Evolutionary conservation across 140 eudicot species (phyloP), one percentile per base, ranked within the genome.

Genomic region (Stevia rebaudiana): DNA sequence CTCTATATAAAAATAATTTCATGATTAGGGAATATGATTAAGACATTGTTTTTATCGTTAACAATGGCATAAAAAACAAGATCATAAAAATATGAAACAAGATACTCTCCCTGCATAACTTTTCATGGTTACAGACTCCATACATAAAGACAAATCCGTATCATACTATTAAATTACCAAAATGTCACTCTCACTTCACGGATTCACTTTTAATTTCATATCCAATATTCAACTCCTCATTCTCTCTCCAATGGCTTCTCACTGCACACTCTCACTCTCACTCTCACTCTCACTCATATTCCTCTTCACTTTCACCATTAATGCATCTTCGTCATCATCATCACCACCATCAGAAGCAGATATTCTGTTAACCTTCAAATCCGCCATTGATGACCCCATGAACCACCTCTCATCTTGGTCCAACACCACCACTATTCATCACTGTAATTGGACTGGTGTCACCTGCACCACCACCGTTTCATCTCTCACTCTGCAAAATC

Each of bases 381-480:
- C 81, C 79, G 70, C 94, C 71, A 76, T 90, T 77, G 53, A 76
- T 44, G 97, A 90, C 76, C 86, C 90, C 24, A 67, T 75, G 71
- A 81, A 83, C 77, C 59, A 61, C 56, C 90, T 90, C 36, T 63
- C 86, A 23, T 61, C 77, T 10, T 90, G 97, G 97, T 87, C 97
- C 23, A 90, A 87, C 58, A 42, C 82, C 60, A 73, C 95, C 36
- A 44, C 85, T 1, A 31, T 31, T 2, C 86, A 86, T 67, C 72
- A 84, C 72, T 90, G 97, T 63, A 87, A 80, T 84, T 90, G 97
- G 97, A 76, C 94, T 63, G 95, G 95, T 15, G 63, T 90, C 79
- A 65, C 85, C 68, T 90, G 97, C 74, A 80, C 75, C 36, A 41
- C 76, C 33, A n/a, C 77, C 67, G 81, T 90, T 3, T 70, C 84